Base-by-base conservation (phyloP, 2,329 filamentous ascomycete species). In the Talaromyces albobiverticillius region DNA sequence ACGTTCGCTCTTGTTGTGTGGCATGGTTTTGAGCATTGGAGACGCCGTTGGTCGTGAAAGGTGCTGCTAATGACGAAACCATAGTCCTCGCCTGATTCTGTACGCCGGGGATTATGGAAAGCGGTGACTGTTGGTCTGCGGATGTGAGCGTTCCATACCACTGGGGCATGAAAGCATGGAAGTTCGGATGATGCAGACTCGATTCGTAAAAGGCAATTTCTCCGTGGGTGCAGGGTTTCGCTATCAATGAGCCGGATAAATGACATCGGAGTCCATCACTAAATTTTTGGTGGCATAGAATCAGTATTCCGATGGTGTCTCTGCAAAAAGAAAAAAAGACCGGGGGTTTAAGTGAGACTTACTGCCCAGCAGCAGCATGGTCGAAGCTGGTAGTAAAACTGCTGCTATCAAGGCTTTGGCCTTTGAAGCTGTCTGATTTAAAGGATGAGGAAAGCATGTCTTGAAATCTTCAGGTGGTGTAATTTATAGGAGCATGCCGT, bases 231-330 rank as follows among this genome's bases (percentile, higher is more conserved):
- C 93, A 97, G 16, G 94, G 94, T 74, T 99, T 99, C 68, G 96
- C 90, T 69, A 99, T 89, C 31, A 97, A 79, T 59, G 88, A 84
- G 68, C 94, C 94, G 51, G 89, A 85, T 53, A 82, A 79, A 66
- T 95, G 90, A 67, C 87, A 91, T 64, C 95, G 83, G 45, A 95
- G 93, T 60, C 94, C 94, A 62, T 95, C 92, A 75, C 92, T 96
- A 67, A 14, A 22, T 32, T 40, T 23, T 4, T 10, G 10, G 14
- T 5, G 31, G 45, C 32, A 53, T 16, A 8, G 22, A 22, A 23
- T 14, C 3, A 40, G 36, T 13, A 40, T 40, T 16, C 16, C 6
- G 20, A 22, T 20, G 18, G 3, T 2, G 43, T 46, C 22, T 4
- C 2, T 3, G n/a, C 23, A 43, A 14, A 10, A 45, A 16, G 13